Conservation (phyloP, 2,329 filamentous ascomycete genomes). For the Nannizzia gypsea region DNA sequence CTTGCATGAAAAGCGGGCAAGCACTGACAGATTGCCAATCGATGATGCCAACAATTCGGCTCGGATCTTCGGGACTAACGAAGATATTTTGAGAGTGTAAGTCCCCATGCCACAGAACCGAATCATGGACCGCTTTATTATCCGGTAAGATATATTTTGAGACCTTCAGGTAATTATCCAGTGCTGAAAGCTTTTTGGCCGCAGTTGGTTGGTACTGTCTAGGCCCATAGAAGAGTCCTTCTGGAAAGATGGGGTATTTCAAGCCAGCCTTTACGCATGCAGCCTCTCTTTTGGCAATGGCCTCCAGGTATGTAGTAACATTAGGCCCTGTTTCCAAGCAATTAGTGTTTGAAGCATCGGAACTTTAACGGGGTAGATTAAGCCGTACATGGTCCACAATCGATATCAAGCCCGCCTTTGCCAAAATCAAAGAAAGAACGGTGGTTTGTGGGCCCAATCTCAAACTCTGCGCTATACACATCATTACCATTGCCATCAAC, state of each 20-base stretch:
- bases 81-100: slow-evolving; percentile 32
- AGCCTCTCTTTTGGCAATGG: slow-evolving; percentile 24
- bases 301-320: slow-evolving; percentile 9
- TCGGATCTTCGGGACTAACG: slow-evolving; percentile 18
- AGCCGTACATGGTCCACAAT: slow-evolving; percentile 18
- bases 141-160: slow-evolving; percentile 23
- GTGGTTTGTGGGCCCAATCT: slow-evolving; percentile 17
- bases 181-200: slow-evolving; percentile 21
- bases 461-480: slow-evolving; percentile 12
- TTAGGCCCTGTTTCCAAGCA: no score
- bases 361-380: neutral
- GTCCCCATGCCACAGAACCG: slow-evolving; percentile 32
- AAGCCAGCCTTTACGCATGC: slow-evolving; percentile 21
- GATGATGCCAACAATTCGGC: slow-evolving; percentile 13
- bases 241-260: slow-evolving; percentile 12
- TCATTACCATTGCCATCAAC: slow-evolving; percentile 16
- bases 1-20: slow-evolving; percentile 18
- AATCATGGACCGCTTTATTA: slow-evolving; percentile 15
- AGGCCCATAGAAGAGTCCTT: slow-evolving; percentile 19
- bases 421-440: slow-evolving; percentile 18
- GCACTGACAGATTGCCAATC: slow-evolving; percentile 17
- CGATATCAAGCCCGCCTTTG: slow-evolving; percentile 14
- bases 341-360: no score
- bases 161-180: slow-evolving; percentile 24
- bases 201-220: slow-evolving; percentile 21